These are phyloP conservation scores for Elsinoe australis DNA, from an alignment of 2,329 filamentous ascomycete species.

Conservation along the genomic window DNA sequence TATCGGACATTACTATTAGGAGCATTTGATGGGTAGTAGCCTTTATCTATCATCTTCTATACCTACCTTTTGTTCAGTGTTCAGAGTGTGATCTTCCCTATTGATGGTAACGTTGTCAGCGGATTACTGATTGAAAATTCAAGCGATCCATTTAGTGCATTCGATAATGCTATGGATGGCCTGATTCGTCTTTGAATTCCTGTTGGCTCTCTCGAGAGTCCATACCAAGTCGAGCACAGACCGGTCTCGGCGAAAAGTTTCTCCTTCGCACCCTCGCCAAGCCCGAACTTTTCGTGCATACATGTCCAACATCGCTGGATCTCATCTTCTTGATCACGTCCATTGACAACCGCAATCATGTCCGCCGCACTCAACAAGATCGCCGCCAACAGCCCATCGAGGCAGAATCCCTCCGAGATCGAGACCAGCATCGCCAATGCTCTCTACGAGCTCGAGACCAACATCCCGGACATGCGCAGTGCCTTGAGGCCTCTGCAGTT, in stretches of 20 bases:
- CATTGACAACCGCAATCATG: conserved; percentile 46
- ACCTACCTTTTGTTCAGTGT: background rate
- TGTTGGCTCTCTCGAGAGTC: background rate
- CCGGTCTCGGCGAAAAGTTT: background rate
- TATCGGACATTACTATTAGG: conserved; percentile 13
- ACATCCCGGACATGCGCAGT: conserved; percentile 95
- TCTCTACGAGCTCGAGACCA: conserved; percentile 98
- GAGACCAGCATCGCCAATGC: conserved; percentile 95
- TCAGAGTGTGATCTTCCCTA: too few relatives aligned
- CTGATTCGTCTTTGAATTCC: background rate
- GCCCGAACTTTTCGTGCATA: conserved; percentile 9
- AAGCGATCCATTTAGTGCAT: too few relatives aligned
- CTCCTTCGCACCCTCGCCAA: conserved; percentile 9
- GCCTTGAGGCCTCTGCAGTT: conserved; percentile 97
- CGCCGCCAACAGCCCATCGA: conserved; percentile 90
- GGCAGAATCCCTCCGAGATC: conserved; percentile 92
- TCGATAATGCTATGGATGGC: too few relatives aligned
- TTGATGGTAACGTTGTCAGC: too few relatives aligned
- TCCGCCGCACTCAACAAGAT: conserved; percentile 90
- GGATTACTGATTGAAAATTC: too few relatives aligned
- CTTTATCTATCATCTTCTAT: background rate
- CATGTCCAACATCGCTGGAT: background rate
- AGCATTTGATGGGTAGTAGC: conserved; percentile 3
- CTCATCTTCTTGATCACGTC: background rate
- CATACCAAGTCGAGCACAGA: background rate